These are phyloP conservation scores for Psilocybe tampanensis DNA, from an alignment of 768 basidiomycete genomes.

Conservation along the genomic window DNA sequence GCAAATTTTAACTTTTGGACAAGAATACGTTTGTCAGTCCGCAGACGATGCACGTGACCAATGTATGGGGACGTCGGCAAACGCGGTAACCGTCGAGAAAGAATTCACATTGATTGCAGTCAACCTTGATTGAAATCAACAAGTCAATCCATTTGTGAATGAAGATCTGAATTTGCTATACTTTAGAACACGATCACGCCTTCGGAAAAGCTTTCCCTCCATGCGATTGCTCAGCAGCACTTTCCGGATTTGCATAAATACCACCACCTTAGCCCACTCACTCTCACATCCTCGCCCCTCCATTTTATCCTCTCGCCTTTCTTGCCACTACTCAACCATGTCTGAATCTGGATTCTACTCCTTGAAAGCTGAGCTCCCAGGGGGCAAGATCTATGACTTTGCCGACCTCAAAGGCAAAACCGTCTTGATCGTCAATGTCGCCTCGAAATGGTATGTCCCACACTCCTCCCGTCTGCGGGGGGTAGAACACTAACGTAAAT, in stretches of 20 bases:
- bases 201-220: conserved; percentile 3
- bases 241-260: conserved; percentile 23
- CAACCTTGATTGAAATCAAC: background rate
- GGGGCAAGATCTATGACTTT: conserved; percentile 59
- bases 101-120: background rate
- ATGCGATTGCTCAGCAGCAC: conserved; percentile 34
- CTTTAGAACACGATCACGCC: conserved; percentile 25
- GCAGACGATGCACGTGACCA: too few species aligned
- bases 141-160: background rate
- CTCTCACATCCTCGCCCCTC: conserved; percentile 1
- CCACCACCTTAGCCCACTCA: background rate
- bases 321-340: conserved; percentile 28
- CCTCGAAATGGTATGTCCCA: conserved; percentile 74
- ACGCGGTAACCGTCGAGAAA: too few species aligned
- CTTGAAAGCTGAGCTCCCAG: conserved; percentile 66
- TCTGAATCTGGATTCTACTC: conserved; percentile 58
- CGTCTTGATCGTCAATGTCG: conserved; percentile 78
- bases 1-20: too few species aligned
- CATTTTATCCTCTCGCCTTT: background rate
- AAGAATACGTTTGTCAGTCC: too few species aligned
- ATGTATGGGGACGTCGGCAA: too few species aligned
- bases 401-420: conserved; percentile 74
- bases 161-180: conserved; percentile 6
- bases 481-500: background rate
- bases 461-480: background rate